phyloP scores from a whole-genome alignment of 768 basidiomycete genomes.

The Pulveroboletus sp. region DNA sequence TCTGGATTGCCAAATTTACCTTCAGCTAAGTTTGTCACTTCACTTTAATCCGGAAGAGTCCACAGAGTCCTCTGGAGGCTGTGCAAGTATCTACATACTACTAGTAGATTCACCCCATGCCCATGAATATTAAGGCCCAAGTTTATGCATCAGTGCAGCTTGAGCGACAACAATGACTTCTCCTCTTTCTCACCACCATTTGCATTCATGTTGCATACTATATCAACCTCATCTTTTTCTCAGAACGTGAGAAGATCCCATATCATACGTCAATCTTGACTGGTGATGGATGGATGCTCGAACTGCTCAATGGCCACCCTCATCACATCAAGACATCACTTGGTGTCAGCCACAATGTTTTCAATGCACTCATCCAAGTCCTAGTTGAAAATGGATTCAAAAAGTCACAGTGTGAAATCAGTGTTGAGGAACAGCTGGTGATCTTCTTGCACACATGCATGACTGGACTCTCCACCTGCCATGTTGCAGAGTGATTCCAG shows the following conservation, averaged over 20 bases:
- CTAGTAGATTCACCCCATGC: too few species aligned
- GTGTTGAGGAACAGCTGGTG: slow-evolving; percentile 4
- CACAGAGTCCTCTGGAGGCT: too few species aligned
- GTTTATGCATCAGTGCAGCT: too few species aligned
- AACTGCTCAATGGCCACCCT: slow-evolving; percentile 4
- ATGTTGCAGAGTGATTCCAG: slow-evolving; percentile 3
- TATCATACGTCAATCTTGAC: slow-evolving; percentile 2
- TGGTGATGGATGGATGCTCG: background rate
- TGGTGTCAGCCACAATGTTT: background rate
- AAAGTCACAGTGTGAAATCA: background rate
- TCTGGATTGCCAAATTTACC: too few species aligned
- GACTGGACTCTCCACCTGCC: slow-evolving; percentile 1
- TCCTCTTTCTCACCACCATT: too few species aligned
- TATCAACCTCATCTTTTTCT: too few species aligned
- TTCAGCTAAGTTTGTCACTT: too few species aligned
- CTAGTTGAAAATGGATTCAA: background rate
- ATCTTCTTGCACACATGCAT: slow-evolving; percentile 15
- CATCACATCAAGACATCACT: background rate
- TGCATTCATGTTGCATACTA: too few species aligned
- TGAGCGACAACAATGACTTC: too few species aligned
- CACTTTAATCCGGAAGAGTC: too few species aligned
- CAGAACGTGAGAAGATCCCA: background rate
- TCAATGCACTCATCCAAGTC: background rate
- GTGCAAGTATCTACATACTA: too few species aligned
- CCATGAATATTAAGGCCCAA: too few species aligned